A percentile compares a stretch with the other conserved stretches of the same genome.
Conservation (phyloP, 352 stramenopile genomes). For the Globisporangium paddicum region DNA sequence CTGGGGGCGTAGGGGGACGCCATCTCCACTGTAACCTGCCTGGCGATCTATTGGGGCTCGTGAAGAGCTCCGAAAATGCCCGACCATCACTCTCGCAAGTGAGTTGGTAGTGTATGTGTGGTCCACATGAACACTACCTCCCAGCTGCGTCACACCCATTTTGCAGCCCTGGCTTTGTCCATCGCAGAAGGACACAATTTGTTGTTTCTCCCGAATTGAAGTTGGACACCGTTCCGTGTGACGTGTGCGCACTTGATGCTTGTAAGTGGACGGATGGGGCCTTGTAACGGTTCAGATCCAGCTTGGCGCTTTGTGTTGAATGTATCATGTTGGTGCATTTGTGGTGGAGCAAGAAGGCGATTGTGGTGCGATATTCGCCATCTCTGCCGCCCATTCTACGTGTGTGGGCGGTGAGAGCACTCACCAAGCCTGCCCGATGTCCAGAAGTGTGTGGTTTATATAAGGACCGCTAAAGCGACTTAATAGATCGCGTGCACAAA, state of each 20-base stretch:
- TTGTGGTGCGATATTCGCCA: not conserved
- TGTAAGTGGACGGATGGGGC: constrained; percentile 5
- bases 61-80: not conserved
- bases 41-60: not conserved
- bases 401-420: too few relatives aligned
- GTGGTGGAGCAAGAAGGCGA: not conserved
- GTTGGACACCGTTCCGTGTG: constrained; percentile 9
- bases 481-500: too few relatives aligned
- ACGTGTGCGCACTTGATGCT: constrained; percentile 23
- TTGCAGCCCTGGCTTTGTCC: not conserved
- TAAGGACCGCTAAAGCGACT: too few relatives aligned
- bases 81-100: constrained; percentile 1
- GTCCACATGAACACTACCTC: not conserved
- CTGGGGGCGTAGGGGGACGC: not conserved
- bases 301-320: not conserved
- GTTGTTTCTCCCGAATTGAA: constrained; percentile 1
- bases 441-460: too few relatives aligned
- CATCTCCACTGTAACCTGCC: not conserved
- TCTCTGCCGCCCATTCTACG: too few relatives aligned
- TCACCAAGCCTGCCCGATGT: too few relatives aligned
- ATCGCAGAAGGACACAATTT: not conserved
- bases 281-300: not conserved
- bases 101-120: not conserved
- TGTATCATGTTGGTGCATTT: not conserved
- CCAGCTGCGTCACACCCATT: not conserved